Evolutionary conservation across 2,329 filamentous ascomycete genomes (phyloP).

Genomic region (Pyrenochaeta sp.): DNA sequence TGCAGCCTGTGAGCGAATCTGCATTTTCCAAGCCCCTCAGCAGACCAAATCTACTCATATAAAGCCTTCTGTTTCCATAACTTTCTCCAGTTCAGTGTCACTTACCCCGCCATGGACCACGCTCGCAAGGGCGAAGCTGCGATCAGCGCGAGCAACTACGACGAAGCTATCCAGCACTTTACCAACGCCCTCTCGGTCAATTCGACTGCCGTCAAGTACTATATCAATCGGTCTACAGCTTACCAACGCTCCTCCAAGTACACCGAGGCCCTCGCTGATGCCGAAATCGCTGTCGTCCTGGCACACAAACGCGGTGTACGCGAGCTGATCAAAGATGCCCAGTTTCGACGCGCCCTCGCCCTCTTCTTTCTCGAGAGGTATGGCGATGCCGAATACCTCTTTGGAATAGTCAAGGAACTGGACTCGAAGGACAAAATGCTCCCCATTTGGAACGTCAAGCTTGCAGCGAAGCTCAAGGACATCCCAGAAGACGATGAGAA

Average conservation of each 20-base stretch:
- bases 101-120: conserved; percentile 58
- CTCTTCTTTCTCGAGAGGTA: conserved; percentile 74
- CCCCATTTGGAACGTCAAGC: conserved; percentile 67
- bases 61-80: neutral
- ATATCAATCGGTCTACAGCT: conserved; percentile 82
- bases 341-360: conserved; percentile 80
- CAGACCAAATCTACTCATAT: neutral
- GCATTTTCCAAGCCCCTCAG: neutral
- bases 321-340: conserved; percentile 79
- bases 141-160: conserved; percentile 69
- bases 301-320: conserved; percentile 78
- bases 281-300: conserved; percentile 62
- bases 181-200: conserved; percentile 70
- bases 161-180: conserved; percentile 71
- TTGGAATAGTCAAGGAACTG: conserved; percentile 65
- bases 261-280: conserved; percentile 58
- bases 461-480: conserved; percentile 60
- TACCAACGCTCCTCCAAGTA: conserved; percentile 69
- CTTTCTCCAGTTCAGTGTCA: neutral
- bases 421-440: conserved; percentile 62
- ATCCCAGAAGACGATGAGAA: conserved; percentile 61
- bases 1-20: neutral
- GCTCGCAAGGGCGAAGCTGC: conserved; percentile 67
- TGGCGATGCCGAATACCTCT: conserved; percentile 77
- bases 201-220: conserved; percentile 77